Evolutionary conservation across 225 moss, liverwort and hornwort species (phyloP), one percentile per base, ranked within the genome.

Genomic region (Ulota crispa): DNA sequence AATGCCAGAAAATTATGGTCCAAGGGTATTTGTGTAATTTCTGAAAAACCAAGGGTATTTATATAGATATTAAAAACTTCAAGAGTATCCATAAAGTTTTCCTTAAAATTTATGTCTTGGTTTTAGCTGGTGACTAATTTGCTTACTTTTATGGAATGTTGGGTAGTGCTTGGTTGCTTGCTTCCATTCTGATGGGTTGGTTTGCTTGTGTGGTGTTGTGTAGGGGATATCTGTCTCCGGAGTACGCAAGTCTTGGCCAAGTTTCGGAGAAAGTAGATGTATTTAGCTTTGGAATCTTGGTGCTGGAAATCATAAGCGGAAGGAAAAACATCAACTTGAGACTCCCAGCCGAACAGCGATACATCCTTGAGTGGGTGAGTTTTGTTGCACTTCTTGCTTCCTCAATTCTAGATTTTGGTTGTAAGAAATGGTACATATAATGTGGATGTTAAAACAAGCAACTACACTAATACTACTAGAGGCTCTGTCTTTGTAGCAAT

Each of bases 221-320:
- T 28, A 89, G 87, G 79, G 89, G 89, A 1, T 89, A 89, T 52
- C 31, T 89, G 57, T 79, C 89, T 43, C 89, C 89, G 2, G 89
- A 89, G 64, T 89, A 89, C 72, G 45, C 89, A 53, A 89, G 66
- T 31, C 59, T 77, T 30, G 89, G 89, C 11, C 88, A 88, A 76
- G 88, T 88, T 39, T 88, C 88, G 8, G 85, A 88, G 76, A 85
- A 88, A 82, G 78, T 50, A 9, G 89, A 90, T 41, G 89, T 90
- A 1, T 90, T 87, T 64, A 90, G 89, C 73, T 90, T 85, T 24
- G 89, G 89, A 24, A 57, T 89, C 41, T 78, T 87, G 82, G 32
- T 89, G 55, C 83, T 89, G 13, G 89, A 89, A 73, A 78, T 89
- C 24, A 16, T 87, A 39, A 83, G 87, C 26, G 89, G 87, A 75